These are phyloP conservation scores for Aspergillus luchuensis DNA, from an alignment of 2,329 filamentous ascomycete genomes.

Conservation along the genomic window DNA sequence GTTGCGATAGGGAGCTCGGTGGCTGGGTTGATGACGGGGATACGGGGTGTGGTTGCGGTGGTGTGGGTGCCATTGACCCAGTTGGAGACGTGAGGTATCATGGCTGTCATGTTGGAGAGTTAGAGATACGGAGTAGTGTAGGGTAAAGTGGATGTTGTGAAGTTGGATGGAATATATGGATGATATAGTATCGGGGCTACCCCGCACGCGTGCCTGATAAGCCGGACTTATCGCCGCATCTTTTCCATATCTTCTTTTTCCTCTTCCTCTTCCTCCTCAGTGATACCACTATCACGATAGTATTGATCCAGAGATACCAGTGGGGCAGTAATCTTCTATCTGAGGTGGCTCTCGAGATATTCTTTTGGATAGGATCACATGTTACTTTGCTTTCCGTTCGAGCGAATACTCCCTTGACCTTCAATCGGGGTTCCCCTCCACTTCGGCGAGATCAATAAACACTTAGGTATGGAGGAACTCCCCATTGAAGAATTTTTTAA, in stretches of 20 bases:
- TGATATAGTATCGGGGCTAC: not conserved
- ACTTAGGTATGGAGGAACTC: not conserved
- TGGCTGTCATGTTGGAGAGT: constrained; percentile 12
- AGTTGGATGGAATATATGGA: not conserved
- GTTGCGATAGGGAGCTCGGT: constrained; percentile 33
- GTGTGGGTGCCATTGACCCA: constrained; percentile 34
- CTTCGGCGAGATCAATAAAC: not conserved
- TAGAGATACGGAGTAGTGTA: too few relatives aligned
- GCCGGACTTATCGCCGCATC: not conserved
- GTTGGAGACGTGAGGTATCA: constrained; percentile 29
- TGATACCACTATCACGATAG: too few relatives aligned
- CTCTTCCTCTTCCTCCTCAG: too few relatives aligned
- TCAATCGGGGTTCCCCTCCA: not conserved
- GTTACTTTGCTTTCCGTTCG: not conserved
- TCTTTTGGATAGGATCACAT: not conserved
- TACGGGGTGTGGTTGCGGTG: constrained; percentile 12
- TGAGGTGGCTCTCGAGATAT: not conserved
- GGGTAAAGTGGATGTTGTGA: too few relatives aligned
- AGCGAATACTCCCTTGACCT: not conserved
- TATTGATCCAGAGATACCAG: not conserved
- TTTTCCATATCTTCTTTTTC: not conserved
- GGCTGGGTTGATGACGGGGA: constrained; percentile 35
- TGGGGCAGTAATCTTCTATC: not conserved
- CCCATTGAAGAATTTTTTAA: not conserved
- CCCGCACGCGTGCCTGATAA: constrained; percentile 3